Percentiles rank a stretch among this genome's conserved stretches.
phyloP scores from a whole-genome alignment of 768 basidiomycete genomes.

The Trametopsis cervina region DNA sequence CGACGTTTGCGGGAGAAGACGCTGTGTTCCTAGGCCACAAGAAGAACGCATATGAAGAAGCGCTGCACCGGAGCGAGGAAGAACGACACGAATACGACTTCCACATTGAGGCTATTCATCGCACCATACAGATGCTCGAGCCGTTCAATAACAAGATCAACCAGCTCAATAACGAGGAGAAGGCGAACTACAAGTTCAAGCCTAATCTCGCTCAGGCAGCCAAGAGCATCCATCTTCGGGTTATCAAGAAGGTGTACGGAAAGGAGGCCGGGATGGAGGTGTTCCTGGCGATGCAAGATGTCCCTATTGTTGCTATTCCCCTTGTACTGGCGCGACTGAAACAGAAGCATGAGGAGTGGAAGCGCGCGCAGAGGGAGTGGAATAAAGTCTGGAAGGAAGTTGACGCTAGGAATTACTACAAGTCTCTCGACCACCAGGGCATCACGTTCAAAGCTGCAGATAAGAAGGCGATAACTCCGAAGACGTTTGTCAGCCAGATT shows the following conservation, averaged over 20 bases:
- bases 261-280: slow-evolving; percentile 78
- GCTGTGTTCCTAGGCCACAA: slow-evolving; percentile 85
- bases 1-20: slow-evolving; percentile 92
- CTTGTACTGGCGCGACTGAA: slow-evolving; percentile 85
- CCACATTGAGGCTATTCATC: slow-evolving; percentile 91
- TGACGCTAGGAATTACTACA: slow-evolving; percentile 88
- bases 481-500: slow-evolving; percentile 76
- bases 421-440: slow-evolving; percentile 90
- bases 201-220: slow-evolving; percentile 77
- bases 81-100: slow-evolving; percentile 99
- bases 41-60: slow-evolving; percentile 96
- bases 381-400: slow-evolving; percentile 98
- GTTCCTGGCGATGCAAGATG: slow-evolving; percentile 86
- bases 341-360: slow-evolving; percentile 98
- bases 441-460: slow-evolving; percentile 86
- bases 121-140: slow-evolving; percentile 87
- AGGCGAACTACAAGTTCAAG: slow-evolving; percentile 76
- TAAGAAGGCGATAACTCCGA: slow-evolving; percentile 74
- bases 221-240: slow-evolving; percentile 87
- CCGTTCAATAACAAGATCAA: slow-evolving; percentile 86
- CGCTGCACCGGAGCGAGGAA: slow-evolving; percentile 92
- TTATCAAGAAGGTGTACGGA: slow-evolving; percentile 97
- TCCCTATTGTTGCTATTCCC: slow-evolving; percentile 81
- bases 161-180: slow-evolving; percentile 72
- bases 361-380: slow-evolving; percentile 95